Conservation (phyloP, 108 stramenopile species). For the Nannochloropsis salina region DNA sequence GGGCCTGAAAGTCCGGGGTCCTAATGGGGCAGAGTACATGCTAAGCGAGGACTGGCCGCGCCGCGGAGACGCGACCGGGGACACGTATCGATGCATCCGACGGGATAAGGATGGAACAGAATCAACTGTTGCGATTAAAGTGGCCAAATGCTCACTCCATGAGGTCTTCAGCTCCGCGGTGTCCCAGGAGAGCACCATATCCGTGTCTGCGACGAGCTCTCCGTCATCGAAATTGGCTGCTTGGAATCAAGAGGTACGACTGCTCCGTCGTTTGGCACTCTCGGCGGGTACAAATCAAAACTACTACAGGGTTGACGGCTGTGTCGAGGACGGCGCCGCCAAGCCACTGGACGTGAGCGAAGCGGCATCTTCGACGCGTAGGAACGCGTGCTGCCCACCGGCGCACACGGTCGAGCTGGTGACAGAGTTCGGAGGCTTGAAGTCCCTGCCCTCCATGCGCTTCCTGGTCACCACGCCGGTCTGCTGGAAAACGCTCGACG, state of each 20-base stretch:
- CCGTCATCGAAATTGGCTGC: not conserved
- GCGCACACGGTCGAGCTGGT: not conserved
- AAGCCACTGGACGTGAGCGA: not conserved
- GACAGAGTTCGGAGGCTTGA: conserved; percentile 3
- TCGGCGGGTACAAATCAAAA: not conserved
- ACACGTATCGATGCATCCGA: not conserved
- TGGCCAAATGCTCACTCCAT: not conserved
- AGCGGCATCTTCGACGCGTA: not conserved
- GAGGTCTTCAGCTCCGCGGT: not conserved
- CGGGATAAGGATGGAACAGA: not conserved
- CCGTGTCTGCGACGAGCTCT: no score
- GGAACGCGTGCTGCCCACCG: not conserved
- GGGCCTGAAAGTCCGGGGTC: not conserved
- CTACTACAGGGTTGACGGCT: not conserved
- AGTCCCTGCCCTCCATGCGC: not conserved
- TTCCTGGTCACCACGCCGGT: not conserved
- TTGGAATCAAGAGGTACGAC: not conserved
- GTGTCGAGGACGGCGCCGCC: not conserved
- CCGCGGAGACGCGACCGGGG: conserved; percentile 2
- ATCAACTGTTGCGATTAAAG: not conserved
- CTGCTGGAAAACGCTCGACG: not conserved
- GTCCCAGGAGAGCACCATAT: no score
- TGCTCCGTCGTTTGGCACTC: not conserved
- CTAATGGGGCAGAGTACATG: not conserved
- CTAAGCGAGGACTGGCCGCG: conserved; percentile 16